Evolutionary conservation across 768 basidiomycete genomes (phyloP), one percentile per base, ranked within the genome.

Genomic region (Mycena maculata): DNA sequence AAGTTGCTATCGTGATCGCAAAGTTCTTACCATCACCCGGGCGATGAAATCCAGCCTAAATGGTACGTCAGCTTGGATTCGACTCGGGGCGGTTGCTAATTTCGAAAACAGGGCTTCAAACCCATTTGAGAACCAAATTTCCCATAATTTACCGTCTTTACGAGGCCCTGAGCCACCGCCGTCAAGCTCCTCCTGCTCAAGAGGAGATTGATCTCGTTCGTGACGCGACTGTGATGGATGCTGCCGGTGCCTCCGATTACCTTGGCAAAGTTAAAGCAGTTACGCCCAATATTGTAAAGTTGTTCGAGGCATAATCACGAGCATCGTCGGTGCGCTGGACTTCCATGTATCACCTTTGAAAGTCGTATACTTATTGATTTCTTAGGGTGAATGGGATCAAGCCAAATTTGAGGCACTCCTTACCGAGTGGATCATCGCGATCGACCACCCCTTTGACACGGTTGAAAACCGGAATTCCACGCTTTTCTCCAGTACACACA

Each of bases 381-480:
- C 6, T 7, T 52, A 74, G 71, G 69, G 53, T 12, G 42, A 62
- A 5, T 74, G 64, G 57, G 63, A 63, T 57, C 72, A 74, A 41
- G 53, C 36, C 10, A 28, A 70, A 23, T 74, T 74, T 27, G 69
- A 72, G n/a, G 23, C 16, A 6, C 67, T 71, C 13, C 52, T 74
- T n/a, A 60, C 62, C 1, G 64, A 72, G 47, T 72, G 71, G 66
- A 47, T 74, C 3, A 65, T 65, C 18, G 57, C 64, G 2, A 64
- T 55, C 25, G 68, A 75, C 44, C 72, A 73, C 25, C 70, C 72
- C 1, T 74, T 76, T 27, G 69, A 74, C 5, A 67, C 67, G 41
- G 70, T 74, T 55, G 70, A 73, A 9, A 68, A 25, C 68, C 68
- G 1, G 73, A 74, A 33, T 74, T 75, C 38, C 33, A 50, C 2